Evolutionary conservation across 164 flowering plant genomes (phyloP), one percentile per base, ranked within the genome.

Genomic region (Taxillus chinensis): DNA sequence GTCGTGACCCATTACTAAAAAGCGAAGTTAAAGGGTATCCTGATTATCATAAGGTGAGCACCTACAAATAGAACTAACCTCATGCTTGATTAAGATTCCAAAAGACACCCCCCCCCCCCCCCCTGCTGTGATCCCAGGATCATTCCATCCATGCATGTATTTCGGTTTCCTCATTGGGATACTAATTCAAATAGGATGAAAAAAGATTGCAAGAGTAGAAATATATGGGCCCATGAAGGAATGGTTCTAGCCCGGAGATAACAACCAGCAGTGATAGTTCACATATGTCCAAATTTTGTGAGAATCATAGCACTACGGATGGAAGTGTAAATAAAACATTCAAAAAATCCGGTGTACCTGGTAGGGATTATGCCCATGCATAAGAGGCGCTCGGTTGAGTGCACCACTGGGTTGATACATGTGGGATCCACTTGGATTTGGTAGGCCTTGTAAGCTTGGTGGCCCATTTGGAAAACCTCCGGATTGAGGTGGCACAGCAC

Each of bases 311-410:
- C 40, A 7, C 5, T 6, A 40, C 15, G 0, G 39, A 14, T 5
- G 17, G 5, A 41, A 49, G 9, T 9, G 9, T n/a, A 39, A 10
- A 5, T 0, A n/a, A 5, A 15, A 42, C 8, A 59, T 27, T 15
- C 41, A 9, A 13, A 59, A 43, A 62, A 52, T 8, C 14, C 55
- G 16, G 10, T 54, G 37, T 75, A 93, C 99, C 97, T 91, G 99
- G 72, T 75, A 95, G 43, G 85, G 80, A 70, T 80, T 82, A 17
- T 75, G 78, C 39, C 96, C 99, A 10, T 86, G 90, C 83, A 78
- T 75, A 73, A 80, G 76, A 41, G 82, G 83, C 83, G 78, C 72
- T 14, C 89, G 84, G 73, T 79, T 83, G 67, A 82, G 86, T 43
- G 74, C 74, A 68, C 92, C 95, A 60, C 81, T 81, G 27, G 71